These are phyloP conservation scores for Fusarium verticillioides DNA, from an alignment of 2,329 filamentous ascomycete genomes.

Conservation along the genomic window DNA sequence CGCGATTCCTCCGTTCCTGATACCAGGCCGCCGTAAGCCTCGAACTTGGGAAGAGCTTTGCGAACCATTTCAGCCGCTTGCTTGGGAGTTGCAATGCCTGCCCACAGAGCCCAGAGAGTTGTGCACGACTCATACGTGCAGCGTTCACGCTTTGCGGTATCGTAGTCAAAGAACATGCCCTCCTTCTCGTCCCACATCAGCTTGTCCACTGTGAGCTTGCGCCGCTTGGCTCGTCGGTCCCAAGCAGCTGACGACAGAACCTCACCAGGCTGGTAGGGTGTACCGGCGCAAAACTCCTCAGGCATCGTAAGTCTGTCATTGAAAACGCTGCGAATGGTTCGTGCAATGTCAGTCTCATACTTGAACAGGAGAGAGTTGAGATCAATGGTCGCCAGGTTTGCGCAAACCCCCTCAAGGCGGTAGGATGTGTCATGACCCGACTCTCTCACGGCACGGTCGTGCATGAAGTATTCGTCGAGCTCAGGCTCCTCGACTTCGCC, in stretches of 20 bases:
- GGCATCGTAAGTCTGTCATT: constrained; percentile 85
- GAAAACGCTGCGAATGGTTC: constrained; percentile 86
- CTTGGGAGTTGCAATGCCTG: constrained; percentile 83
- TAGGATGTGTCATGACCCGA: constrained; percentile 98
- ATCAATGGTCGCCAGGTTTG: constrained; percentile 91
- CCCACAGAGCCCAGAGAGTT: constrained; percentile 98
- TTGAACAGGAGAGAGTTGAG: constrained; percentile 96
- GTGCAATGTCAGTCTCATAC: constrained; percentile 93
- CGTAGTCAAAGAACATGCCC: constrained; percentile 98
- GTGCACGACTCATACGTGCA: constrained; percentile 90
- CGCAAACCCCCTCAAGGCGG: constrained; percentile 87
- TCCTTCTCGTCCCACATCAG: constrained; percentile 92
- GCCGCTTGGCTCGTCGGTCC: constrained; percentile 87
- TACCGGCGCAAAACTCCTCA: constrained; percentile 79
- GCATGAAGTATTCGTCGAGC: constrained; percentile 93
- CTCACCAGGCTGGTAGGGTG: constrained; percentile 71
- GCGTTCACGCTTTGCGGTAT: constrained; percentile 83
- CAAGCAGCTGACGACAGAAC: constrained; percentile 86
- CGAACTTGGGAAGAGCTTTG: constrained; percentile 86
- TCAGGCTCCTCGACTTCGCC: constrained; percentile 83
- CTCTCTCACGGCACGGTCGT: constrained; percentile 94
- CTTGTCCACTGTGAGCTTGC: constrained; percentile 89
- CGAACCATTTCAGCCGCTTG: constrained; percentile 87
- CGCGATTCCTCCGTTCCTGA: constrained; percentile 92
- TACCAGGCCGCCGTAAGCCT: constrained; percentile 86